phyloP scores from a whole-genome alignment of 805 yeast species.

The Deakozyma indianensis region DNA sequence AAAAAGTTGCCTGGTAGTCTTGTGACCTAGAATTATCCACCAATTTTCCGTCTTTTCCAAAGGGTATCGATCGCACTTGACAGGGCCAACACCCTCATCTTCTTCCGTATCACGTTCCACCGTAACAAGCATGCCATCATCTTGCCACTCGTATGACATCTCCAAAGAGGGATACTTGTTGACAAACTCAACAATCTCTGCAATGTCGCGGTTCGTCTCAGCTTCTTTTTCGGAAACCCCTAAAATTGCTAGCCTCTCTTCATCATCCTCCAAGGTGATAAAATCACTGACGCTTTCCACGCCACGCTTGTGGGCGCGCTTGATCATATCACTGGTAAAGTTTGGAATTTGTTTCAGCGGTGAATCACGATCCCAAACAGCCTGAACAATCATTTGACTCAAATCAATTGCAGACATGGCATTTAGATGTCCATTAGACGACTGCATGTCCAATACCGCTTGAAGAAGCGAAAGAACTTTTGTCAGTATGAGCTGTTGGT shows the following conservation, averaged over 20 bases:
- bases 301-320: conserved; percentile 35
- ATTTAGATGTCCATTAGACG: conserved; percentile 67
- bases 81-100: conserved; percentile 44
- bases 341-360: conserved; percentile 74
- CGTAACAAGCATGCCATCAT: conserved; percentile 25
- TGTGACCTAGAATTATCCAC: conserved; percentile 84
- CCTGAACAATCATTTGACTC: conserved; percentile 79
- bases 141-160: conserved; percentile 33
- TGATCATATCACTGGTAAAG: conserved; percentile 35
- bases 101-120: conserved; percentile 44
- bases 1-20: conserved; percentile 41
- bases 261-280: conserved; percentile 59
- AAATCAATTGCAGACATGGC: conserved; percentile 77
- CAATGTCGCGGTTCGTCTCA: conserved; percentile 23
- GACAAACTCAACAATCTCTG: conserved; percentile 72
- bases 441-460: conserved; percentile 60
- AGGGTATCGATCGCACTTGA: conserved; percentile 46
- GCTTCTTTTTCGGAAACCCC: conserved; percentile 31
- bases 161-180: conserved; percentile 85
- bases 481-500: conserved; percentile 38
- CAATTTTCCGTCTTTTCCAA: conserved; percentile 33
- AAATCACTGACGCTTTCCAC: conserved; percentile 71
- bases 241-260: conserved; percentile 41
- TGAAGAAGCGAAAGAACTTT: conserved; percentile 38
- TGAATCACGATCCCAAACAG: conserved; percentile 66